Conservation (phyloP, 2,329 filamentous ascomycete genomes). For the Arthrobotrys musiformis region DNA sequence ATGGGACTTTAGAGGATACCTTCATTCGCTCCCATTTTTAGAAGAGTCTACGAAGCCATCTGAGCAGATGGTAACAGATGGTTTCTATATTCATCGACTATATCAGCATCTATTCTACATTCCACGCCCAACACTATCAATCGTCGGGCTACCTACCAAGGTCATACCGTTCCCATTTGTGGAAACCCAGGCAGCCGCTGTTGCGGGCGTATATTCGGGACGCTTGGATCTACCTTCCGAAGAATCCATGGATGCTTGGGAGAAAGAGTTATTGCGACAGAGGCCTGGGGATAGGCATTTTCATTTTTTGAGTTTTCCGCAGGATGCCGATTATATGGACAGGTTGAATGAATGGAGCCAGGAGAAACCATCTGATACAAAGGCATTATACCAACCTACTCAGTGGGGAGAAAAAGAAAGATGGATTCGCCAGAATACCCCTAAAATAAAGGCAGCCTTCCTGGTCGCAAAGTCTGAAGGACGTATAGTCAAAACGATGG, state of each 20-base stretch:
- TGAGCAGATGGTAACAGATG: conserved; percentile 73
- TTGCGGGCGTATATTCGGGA: conserved; percentile 81
- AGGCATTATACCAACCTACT: conserved; percentile 72
- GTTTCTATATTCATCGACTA: conserved; percentile 75
- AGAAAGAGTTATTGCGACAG: conserved; percentile 69
- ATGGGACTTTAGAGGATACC: conserved; percentile 71
- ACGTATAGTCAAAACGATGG: conserved; percentile 72
- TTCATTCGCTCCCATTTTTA: conserved; percentile 83
- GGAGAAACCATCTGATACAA: conserved; percentile 63
- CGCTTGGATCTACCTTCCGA: conserved; percentile 72
- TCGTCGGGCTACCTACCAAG: conserved; percentile 79
- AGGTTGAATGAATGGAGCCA: conserved; percentile 72
- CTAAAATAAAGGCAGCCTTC: conserved; percentile 78
- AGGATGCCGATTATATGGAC: conserved; percentile 77
- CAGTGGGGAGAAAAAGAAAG: conserved; percentile 76
- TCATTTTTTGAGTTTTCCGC: conserved; percentile 68
- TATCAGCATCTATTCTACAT: conserved; percentile 85
- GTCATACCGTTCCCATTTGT: conserved; percentile 88
- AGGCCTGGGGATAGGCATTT: conserved; percentile 65
- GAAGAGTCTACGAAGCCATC: conserved; percentile 61
- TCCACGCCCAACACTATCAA: conserved; percentile 79
- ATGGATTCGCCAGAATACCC: conserved; percentile 77
- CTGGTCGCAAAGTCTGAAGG: conserved; percentile 68
- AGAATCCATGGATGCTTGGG: conserved; percentile 77
- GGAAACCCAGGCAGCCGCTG: conserved; percentile 80